Evolutionary conservation across 768 basidiomycete species (phyloP), one percentile per base, ranked within the genome.

Genomic region (Pholiota microspora): DNA sequence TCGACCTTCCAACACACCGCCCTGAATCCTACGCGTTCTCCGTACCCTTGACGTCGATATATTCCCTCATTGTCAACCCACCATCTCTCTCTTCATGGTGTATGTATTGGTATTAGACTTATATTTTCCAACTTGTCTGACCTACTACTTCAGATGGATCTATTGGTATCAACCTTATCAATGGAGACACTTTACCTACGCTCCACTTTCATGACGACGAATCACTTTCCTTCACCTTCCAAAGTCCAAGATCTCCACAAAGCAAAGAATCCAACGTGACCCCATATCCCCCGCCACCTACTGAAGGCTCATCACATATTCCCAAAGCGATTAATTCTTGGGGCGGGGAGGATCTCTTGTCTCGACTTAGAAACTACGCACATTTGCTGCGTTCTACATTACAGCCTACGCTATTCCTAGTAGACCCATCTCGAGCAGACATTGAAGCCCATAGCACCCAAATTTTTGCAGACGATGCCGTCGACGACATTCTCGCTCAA

Each of bases 171-270:
- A 96, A 96, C 68, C 85, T 93, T 54, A 90, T 87, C 59, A 90
- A 85, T 60, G 88, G 89, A 27, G 83, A 88, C 47, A 91, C 94
- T 1, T 78, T 97, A 0, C 92, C 94, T 0, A 92, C 90, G 0
- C 80, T 99, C 2, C 85, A 94, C 70, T 98, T 98, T 70, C 97
- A 98, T 69, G 97, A 98, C 66, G 95, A 98, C 62, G 95, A 98
- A 69, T 95, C 94, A 0, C 82, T 82, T 28, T 94, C 94, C 3
- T 84, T 85, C 66, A 81, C 81, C 2, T 69, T 83, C 73, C 82
- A 65, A 59, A 84, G 54, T 63, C 78, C 63, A 63, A 74, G 27
- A 58, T 69, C 61, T 59, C 60, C 49, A 59, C 56, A 55, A 59
- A 59, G 51, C 55, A 67, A 58, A 49, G 67, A 60, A 48, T 69